Evolutionary conservation across 2,329 filamentous ascomycete species (phyloP), one percentile per base, ranked within the genome.

Genomic region (Pseudocercospora ulei): DNA sequence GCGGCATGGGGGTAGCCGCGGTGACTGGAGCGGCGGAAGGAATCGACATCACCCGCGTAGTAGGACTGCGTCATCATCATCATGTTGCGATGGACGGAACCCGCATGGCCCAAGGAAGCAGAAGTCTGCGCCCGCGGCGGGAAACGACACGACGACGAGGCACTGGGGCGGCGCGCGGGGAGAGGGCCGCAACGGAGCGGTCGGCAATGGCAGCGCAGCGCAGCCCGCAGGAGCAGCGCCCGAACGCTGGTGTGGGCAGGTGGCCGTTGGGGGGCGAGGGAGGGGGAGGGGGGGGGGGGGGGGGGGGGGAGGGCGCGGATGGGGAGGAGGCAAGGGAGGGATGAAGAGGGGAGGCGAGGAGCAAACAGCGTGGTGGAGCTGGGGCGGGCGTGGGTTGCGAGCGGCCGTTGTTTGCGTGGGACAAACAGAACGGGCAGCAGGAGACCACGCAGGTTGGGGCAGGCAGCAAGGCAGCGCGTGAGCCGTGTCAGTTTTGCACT

Each of bases 61-160:
- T 54, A 58, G 25, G 50, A 48, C 43, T 54, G 53, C 39, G 50
- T 51, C 48, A 51, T 53, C 54, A 53, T 56, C 50, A 54, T 56
- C 16, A n/a, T n/a, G n/a, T 42, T 51, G 47, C 35, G 41, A 24
- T 22, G 36, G 35, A 37, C 27, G 20, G 22, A 31, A 33, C 25
- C n/a, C 34, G 35, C 31, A 47, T 44, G 35, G 7, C 39, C 45
- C 47, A 37, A 37, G 18, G 39, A 46, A 42, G 46, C 16, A 30
- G 35, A 39, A 11, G 30, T 20, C 8, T 17, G 25, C 26, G 24
- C 34, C 33, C 24, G 40, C 34, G 20, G 44, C 34, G 33, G 26
- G 17, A 35, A 43, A 26, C 25, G 34, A 36, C 44, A 41, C 19
- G 25, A 35, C 19, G 25, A 35, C 18, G 14, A 35, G 23, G 24